phyloP scores from a whole-genome alignment of 1,284 basidiomycete genomes.

The Heterobasidion irregulare region DNA sequence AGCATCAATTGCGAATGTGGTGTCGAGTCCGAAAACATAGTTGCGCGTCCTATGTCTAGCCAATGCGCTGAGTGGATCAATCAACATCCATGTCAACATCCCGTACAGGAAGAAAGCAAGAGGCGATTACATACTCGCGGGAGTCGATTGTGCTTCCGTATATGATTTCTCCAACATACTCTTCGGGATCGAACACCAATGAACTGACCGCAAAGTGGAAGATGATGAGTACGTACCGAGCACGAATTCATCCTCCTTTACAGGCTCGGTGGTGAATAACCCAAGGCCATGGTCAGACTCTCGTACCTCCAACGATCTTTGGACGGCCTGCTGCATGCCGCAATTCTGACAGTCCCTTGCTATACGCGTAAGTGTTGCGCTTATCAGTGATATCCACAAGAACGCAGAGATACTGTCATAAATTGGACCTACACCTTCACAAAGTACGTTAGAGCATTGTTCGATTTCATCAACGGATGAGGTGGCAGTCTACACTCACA shows the following conservation, averaged over 20 bases:
- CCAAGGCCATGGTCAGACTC: slow-evolving; percentile 39
- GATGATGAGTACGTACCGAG: slow-evolving; percentile 27
- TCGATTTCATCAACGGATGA: background rate
- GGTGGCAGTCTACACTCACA: slow-evolving; percentile 6
- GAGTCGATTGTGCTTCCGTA: slow-evolving; percentile 26
- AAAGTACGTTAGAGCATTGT: background rate
- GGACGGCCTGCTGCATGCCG: slow-evolving; percentile 29
- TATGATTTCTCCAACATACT: slow-evolving; percentile 53
- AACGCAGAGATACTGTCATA: background rate
- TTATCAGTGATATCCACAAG: background rate
- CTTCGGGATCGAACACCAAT: slow-evolving; percentile 20
- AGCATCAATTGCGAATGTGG: slow-evolving; percentile 31
- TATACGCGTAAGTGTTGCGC: no score
- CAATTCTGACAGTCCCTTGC: slow-evolving; percentile 28
- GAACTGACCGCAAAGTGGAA: background rate
- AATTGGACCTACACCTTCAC: background rate
- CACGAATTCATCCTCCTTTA: slow-evolving; percentile 32
- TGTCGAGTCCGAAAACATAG: slow-evolving; percentile 37
- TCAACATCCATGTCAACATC: background rate
- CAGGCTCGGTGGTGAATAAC: slow-evolving; percentile 37
- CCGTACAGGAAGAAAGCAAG: background rate
- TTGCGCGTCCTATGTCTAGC: slow-evolving; percentile 28
- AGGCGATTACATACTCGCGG: slow-evolving; percentile 17
- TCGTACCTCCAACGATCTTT: slow-evolving; percentile 34
- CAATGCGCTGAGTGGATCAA: slow-evolving; percentile 13